Evolutionary conservation across 352 stramenopile genomes (phyloP).

Genomic region (Sclerospora graminicola): DNA sequence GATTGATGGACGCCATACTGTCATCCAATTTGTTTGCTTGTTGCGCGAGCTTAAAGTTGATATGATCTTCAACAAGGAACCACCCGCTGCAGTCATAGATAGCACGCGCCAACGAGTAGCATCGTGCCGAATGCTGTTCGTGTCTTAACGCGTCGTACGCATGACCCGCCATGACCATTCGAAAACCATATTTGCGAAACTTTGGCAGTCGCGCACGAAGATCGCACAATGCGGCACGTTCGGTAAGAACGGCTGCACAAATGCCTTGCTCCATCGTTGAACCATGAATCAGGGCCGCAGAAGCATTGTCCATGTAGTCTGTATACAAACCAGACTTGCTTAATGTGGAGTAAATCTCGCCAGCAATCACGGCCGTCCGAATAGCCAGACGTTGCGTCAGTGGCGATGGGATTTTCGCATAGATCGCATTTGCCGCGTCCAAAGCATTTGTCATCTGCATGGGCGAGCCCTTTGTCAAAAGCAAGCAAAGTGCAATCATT

Average conservation of each 20-base stretch:
- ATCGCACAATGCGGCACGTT: constrained; percentile 70
- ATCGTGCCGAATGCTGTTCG: constrained; percentile 66
- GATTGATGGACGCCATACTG: constrained; percentile 71
- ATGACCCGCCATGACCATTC: constrained; percentile 85
- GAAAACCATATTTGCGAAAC: constrained; percentile 84
- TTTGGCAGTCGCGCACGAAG: constrained; percentile 54
- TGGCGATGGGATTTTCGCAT: constrained; percentile 42
- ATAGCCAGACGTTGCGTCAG: constrained; percentile 48
- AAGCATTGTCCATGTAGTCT: constrained; percentile 83
- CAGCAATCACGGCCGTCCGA: constrained; percentile 53
- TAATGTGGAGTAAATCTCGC: constrained; percentile 72
- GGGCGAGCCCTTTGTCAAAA: constrained; percentile 65
- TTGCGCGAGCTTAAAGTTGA: constrained; percentile 79
- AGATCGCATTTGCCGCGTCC: constrained; percentile 51
- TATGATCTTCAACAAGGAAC: constrained; percentile 84
- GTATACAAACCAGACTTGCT: constrained; percentile 70
- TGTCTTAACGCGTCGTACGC: constrained; percentile 71
- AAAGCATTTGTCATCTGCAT: constrained; percentile 82
- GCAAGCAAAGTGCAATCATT: constrained; percentile 79
- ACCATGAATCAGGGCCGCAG: constrained; percentile 64
- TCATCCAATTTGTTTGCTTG: constrained; percentile 69
- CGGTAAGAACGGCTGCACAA: constrained; percentile 74
- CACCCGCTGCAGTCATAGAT: constrained; percentile 78
- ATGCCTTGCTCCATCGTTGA: constrained; percentile 81
- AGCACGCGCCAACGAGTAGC: constrained; percentile 61